Conservation (phyloP, 495 filamentous ascomycete species). For the Entonaema liquescens region DNA sequence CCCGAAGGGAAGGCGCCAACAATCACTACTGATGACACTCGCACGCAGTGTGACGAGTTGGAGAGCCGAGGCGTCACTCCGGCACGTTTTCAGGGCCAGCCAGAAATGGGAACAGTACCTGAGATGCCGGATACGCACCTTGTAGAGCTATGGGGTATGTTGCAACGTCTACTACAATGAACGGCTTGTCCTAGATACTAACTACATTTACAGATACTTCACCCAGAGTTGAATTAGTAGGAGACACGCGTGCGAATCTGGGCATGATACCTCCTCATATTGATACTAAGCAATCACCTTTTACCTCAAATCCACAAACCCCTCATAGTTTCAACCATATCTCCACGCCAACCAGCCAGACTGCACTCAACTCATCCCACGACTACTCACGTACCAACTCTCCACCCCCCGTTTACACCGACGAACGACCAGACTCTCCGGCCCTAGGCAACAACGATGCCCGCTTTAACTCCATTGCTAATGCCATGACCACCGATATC, state of each 20-base stretch:
- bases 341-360: slow-evolving; percentile 25
- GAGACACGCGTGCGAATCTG: neutral
- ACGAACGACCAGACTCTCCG: slow-evolving; percentile 47
- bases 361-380: slow-evolving; percentile 21
- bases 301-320: slow-evolving; percentile 29
- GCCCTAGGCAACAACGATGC: slow-evolving; percentile 32
- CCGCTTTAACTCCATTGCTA: slow-evolving; percentile 35
- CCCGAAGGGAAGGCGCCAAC: slow-evolving; percentile 56
- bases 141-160: slow-evolving; percentile 58
- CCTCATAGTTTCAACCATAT: slow-evolving; percentile 8
- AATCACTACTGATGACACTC: slow-evolving; percentile 56
- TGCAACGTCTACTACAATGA: neutral
- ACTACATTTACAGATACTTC: slow-evolving; percentile 44
- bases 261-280: slow-evolving; percentile 29
- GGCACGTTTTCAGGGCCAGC: slow-evolving; percentile 11
- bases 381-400: slow-evolving; percentile 19
- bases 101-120: slow-evolving; percentile 21
- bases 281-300: slow-evolving; percentile 42
- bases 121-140: slow-evolving; percentile 55
- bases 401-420: neutral
- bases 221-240: slow-evolving; percentile 46
- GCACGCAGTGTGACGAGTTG: slow-evolving; percentile 41
- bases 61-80: slow-evolving; percentile 41
- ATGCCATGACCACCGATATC: slow-evolving; percentile 26
- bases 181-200: slow-evolving; percentile 12